phyloP scores from a whole-genome alignment of 2,329 filamentous ascomycete genomes.

The Xylariaceae sp. region DNA sequence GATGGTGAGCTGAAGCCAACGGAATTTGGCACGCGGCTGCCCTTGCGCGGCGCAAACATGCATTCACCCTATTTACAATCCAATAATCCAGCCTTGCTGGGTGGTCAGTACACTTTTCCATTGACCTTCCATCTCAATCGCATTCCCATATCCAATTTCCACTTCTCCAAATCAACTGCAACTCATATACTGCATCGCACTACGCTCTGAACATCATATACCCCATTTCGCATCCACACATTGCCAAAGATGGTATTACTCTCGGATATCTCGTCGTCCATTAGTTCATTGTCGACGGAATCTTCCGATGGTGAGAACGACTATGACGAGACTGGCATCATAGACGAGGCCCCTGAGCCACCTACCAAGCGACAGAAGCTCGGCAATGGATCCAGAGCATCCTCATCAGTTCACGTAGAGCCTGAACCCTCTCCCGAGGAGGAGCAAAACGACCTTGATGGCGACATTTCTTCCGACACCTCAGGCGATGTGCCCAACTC shows the following conservation, averaged over 20 bases:
- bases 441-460: conserved; percentile 39
- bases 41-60: conserved; percentile 13
- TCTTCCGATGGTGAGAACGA: conserved; percentile 29
- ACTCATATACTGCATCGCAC: too few species aligned
- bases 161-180: too few species aligned
- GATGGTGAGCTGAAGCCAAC: too few species aligned
- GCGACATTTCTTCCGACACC: conserved; percentile 83
- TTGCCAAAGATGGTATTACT: conserved; percentile 22
- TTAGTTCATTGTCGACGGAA: conserved; percentile 29
- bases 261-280: conserved; percentile 28
- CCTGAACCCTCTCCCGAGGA: conserved; percentile 45
- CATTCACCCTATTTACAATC: background rate
- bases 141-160: too few species aligned
- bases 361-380: conserved; percentile 34
- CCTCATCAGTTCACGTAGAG: conserved; percentile 46
- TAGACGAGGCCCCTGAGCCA: conserved; percentile 26
- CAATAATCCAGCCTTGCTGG: too few species aligned
- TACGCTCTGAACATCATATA: too few species aligned
- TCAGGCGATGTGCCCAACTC: conserved; percentile 79
- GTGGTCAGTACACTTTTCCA: too few species aligned
- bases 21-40: conserved; percentile 2
- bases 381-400: conserved; percentile 31
- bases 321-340: conserved; percentile 20
- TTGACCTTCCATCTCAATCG: too few species aligned
- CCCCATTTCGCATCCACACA: too few species aligned